Conservation (phyloP, 371 early-diverging fungal genomes). For the Mortierella sp. region DNA sequence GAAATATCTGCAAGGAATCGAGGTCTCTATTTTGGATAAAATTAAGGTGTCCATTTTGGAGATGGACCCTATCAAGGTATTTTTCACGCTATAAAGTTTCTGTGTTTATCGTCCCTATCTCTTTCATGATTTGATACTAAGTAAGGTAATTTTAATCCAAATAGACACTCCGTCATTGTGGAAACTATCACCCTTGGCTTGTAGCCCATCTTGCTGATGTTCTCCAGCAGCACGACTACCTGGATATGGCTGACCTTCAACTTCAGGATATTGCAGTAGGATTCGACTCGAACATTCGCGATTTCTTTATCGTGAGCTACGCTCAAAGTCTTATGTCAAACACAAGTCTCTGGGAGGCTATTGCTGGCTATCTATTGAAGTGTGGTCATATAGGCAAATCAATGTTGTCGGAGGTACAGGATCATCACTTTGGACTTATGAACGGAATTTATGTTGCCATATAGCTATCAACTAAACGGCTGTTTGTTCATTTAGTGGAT, state of each 20-base stretch:
- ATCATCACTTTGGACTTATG: background rate
- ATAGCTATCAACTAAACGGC: background rate
- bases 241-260: constrained; percentile 33
- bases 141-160: background rate
- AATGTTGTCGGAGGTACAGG: constrained; percentile 38
- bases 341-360: constrained; percentile 37
- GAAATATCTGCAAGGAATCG: constrained; percentile 17
- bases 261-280: constrained; percentile 25
- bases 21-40: constrained; percentile 22
- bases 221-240: constrained; percentile 36
- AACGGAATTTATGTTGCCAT: background rate
- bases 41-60: constrained; percentile 46
- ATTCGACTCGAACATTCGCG: constrained; percentile 39
- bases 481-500: constrained; percentile 31
- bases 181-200: constrained; percentile 51
- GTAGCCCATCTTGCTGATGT: constrained; percentile 47
- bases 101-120: background rate
- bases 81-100: background rate
- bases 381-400: constrained; percentile 38
- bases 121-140: background rate
- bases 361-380: constrained; percentile 43
- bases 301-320: constrained; percentile 45
- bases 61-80: constrained; percentile 50
- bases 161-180: constrained; percentile 42
- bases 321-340: constrained; percentile 52